These are phyloP conservation scores for Recurvomyces mirabilis DNA, from an alignment of 495 filamentous ascomycete genomes.

Conservation along the genomic window DNA sequence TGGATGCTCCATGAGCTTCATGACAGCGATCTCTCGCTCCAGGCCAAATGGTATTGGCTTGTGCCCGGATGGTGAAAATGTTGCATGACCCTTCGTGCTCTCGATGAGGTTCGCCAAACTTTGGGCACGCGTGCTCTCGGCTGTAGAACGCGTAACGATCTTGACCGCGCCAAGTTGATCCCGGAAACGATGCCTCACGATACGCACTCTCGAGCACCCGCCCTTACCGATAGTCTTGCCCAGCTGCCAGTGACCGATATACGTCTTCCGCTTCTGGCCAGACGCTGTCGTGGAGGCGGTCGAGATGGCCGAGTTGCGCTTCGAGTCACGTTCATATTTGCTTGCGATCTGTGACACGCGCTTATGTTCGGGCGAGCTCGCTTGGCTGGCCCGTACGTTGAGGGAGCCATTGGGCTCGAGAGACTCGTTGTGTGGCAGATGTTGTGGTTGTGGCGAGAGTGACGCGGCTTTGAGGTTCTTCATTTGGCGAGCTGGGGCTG, in stretches of 20 bases:
- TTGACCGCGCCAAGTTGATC: conserved; percentile 79
- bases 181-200: conserved; percentile 65
- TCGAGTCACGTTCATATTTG: conserved; percentile 43
- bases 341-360: conserved; percentile 42
- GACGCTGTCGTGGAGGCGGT: conserved; percentile 51
- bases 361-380: conserved; percentile 39
- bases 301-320: conserved; percentile 64
- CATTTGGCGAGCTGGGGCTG: conserved; percentile 8
- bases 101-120: conserved; percentile 58
- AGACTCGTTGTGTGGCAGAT: conserved; percentile 34
- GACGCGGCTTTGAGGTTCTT: conserved; percentile 10
- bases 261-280: conserved; percentile 54
- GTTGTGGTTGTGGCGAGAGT: conserved; percentile 14
- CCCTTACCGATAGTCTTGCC: conserved; percentile 79
- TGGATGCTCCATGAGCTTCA: conserved; percentile 88
- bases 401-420: conserved; percentile 34
- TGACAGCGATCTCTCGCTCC: conserved; percentile 86
- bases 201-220: conserved; percentile 69
- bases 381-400: conserved; percentile 24
- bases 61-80: conserved; percentile 24
- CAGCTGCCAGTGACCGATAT: conserved; percentile 82
- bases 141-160: conserved; percentile 72
- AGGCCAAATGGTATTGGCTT: conserved; percentile 71
- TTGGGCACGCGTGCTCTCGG: conserved; percentile 57
- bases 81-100: conserved; percentile 24